Conservation (phyloP, 148 eudicot species). For the Selenicereus undatus region DNA sequence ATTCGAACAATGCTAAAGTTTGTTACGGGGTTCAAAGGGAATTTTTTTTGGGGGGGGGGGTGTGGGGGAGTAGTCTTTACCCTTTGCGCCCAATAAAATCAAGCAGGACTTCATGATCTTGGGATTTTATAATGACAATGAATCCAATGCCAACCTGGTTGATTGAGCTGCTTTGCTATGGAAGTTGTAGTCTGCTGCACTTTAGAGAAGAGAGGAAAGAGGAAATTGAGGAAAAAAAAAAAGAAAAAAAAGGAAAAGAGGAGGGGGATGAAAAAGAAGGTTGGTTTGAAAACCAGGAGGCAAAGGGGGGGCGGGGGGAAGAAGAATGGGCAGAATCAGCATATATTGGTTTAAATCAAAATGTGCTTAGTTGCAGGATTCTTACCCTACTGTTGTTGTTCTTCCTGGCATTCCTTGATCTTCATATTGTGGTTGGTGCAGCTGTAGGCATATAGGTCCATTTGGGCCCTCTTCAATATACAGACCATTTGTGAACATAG, state of each 20-base stretch:
- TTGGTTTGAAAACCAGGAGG: no score
- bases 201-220: not conserved
- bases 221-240: not conserved
- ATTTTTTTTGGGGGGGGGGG: not conserved
- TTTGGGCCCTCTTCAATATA: constrained; percentile 35
- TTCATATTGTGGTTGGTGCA: constrained; percentile 57
- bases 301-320: no score
- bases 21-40: not conserved
- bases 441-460: constrained; percentile 54
- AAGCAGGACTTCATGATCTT: not conserved
- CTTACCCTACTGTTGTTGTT: constrained; percentile 31
- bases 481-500: constrained; percentile 15
- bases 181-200: not conserved
- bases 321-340: no score
- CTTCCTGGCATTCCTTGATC: constrained; percentile 34
- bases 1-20: not conserved
- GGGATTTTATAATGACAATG: not conserved
- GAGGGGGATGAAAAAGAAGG: not conserved
- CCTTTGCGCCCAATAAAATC: not conserved
- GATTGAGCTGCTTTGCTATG: not conserved
- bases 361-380: constrained; percentile 1
- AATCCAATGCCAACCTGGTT: not conserved
- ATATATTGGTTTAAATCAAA: not conserved
- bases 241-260: no score
- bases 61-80: not conserved